Base-by-base conservation (phyloP, 768 basidiomycete genomes). In the Sporobolomyces pararoseus region DNA sequence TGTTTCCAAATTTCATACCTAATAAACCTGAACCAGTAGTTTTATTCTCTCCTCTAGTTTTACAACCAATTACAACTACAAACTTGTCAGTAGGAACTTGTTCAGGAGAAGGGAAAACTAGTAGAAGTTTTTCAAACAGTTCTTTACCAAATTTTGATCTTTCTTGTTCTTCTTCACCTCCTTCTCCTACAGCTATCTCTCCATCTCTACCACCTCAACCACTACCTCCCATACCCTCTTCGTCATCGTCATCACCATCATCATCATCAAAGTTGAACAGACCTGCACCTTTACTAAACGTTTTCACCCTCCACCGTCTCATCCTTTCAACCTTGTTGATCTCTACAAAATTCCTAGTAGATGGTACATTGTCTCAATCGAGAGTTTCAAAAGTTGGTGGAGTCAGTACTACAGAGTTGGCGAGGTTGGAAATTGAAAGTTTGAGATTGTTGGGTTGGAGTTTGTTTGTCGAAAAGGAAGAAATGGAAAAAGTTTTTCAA, bases 331-430 rank as follows among this genome's bases (percentile, higher is more conserved):
- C 58, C 19, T 64, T 76, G 12, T 62, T 71, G 52, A 55, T 74
- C 35, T 68, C 73, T 5, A 65, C 55, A 5, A 72, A 70, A 47
- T 76, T 65, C 64, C 44, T 59, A 32, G 59, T 51, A 53, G 75
- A 76, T 35, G 65, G 65, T 4, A 60, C 58, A 35, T 51, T 76
- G 3, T 57, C 68, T 12, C 73, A 71, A 39, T 14, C 52, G 25
- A 47, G 75, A 23, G 68, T 60, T 2, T 68, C 73, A 4, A 76
- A 76, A 53, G 73, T 76, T 32, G 75, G 65, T 1, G 75, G 75
- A 6, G 68, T 76, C 7, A 23, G 47, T 5, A 44, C 46, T n/a
- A 29, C 29, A 17, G 75, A 76, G 65, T 39, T 76, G 37, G 27
- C 42, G 23, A 44, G 64, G 42, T 44, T 76, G n/a, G 71, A 73